These are phyloP conservation scores for Antitrichia curtipendula DNA, from an alignment of 225 moss, liverwort and hornwort genomes.

Conservation along the genomic window DNA sequence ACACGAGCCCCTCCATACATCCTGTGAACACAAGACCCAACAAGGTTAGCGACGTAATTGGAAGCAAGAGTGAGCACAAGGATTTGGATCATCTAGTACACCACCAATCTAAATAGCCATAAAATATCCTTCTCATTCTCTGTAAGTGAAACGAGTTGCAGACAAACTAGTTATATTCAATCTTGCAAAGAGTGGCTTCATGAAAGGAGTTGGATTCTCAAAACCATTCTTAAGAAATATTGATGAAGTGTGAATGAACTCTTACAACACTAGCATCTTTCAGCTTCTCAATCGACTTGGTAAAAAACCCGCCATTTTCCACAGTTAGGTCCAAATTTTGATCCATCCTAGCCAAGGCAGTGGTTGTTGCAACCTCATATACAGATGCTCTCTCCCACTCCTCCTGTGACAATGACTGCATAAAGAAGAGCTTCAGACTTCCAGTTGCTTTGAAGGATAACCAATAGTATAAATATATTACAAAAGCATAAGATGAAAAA, in stretches of 20 bases:
- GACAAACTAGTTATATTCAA: not conserved
- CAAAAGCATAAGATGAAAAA: not conserved
- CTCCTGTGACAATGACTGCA: slow-evolving; percentile 49
- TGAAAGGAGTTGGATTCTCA: not conserved
- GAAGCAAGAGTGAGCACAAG: not conserved
- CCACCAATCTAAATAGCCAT: not conserved
- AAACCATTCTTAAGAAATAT: not conserved
- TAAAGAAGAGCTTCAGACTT: not conserved
- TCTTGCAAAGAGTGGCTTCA: not conserved
- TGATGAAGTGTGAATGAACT: not conserved
- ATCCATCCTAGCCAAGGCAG: slow-evolving; percentile 34
- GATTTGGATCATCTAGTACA: not conserved
- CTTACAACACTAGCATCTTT: slow-evolving; percentile 52
- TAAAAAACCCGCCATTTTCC: slow-evolving; percentile 10
- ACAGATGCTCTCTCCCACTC: slow-evolving; percentile 53
- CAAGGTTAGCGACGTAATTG: not conserved
- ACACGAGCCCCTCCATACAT: slow-evolving; percentile 56
- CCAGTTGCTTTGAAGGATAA: not conserved
- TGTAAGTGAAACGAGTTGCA: not conserved
- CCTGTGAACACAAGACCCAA: slow-evolving; percentile 13
- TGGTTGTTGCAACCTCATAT: slow-evolving; percentile 36
- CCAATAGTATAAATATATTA: not conserved
- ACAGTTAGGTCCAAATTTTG: slow-evolving; percentile 22
- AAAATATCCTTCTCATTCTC: not conserved
- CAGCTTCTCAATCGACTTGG: slow-evolving; percentile 46